Evolutionary conservation across 352 stramenopile genomes (phyloP).

Genomic region (Globisporangium apiculatum): DNA sequence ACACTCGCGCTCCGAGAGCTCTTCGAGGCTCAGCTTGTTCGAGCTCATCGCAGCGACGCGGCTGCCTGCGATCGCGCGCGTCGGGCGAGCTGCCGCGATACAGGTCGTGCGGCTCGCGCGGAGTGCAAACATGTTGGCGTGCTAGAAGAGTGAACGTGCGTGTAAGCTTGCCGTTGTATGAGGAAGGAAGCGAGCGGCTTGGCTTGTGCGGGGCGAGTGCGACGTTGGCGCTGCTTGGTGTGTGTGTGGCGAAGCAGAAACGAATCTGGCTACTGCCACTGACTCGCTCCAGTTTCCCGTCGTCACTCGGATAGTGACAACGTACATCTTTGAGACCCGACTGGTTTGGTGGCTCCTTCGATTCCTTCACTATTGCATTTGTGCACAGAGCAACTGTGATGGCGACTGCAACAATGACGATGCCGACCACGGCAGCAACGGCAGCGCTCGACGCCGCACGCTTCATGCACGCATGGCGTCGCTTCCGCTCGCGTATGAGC

Average conservation of each 20-base stretch:
- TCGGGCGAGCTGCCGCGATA: neutral
- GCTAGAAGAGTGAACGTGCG: neutral
- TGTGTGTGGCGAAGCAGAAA: too few species aligned
- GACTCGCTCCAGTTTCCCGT: too few species aligned
- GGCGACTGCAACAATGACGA: conserved; percentile 2
- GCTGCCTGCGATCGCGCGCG: conserved; percentile 7
- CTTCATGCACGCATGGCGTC: conserved; percentile 53
- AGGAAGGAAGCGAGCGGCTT: neutral
- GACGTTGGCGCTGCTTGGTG: too few species aligned
- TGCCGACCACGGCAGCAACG: conserved; percentile 6
- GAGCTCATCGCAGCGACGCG: conserved; percentile 32
- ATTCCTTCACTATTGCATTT: too few species aligned
- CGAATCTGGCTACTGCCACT: too few species aligned
- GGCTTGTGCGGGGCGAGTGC: neutral
- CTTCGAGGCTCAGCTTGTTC: conserved; percentile 62
- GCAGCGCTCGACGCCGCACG: conserved; percentile 35
- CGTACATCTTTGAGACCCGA: too few species aligned
- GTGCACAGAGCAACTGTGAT: neutral
- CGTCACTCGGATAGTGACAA: too few species aligned
- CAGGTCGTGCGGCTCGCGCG: conserved; percentile 1
- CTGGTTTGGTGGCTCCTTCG: too few species aligned
- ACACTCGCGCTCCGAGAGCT: conserved; percentile 49
- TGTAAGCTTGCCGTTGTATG: conserved; percentile 1
- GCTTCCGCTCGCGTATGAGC: conserved; percentile 17
- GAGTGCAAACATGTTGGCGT: conserved; percentile 7